A percentile compares a stretch with the other conserved stretches of the same genome.
Evolutionary conservation across 106 monocot genomes (phyloP).

Genomic region (Allium sativum): DNA sequence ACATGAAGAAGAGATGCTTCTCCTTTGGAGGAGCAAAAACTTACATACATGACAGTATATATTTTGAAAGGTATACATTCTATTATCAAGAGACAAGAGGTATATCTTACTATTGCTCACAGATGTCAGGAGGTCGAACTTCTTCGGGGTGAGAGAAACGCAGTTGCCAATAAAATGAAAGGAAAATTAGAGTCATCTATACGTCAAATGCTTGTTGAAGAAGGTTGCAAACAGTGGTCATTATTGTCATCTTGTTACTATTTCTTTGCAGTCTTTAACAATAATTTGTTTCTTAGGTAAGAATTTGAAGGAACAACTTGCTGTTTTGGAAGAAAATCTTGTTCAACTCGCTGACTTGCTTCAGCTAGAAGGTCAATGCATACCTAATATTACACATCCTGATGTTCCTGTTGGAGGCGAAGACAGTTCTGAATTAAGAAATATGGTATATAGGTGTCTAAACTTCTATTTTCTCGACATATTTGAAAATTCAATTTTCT

Average conservation of each 20-base stretch:
- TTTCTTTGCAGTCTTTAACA: not conserved
- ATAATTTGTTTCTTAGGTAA: conserved; percentile 43
- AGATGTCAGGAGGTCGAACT: conserved; percentile 99
- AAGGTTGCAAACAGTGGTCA: conserved; percentile 37
- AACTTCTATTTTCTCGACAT: not conserved
- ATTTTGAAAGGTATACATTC: no score
- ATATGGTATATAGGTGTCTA: conserved; percentile 36
- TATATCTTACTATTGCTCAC: conserved; percentile 65
- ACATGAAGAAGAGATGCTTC: no score
- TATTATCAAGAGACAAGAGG: not conserved
- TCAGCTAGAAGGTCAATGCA: conserved; percentile 83
- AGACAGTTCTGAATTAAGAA: conserved; percentile 59
- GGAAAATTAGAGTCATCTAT: conserved; percentile 67
- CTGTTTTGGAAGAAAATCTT: conserved; percentile 68
- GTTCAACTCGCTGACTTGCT: conserved; percentile 66
- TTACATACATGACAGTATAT: no score
- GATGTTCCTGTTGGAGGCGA: conserved; percentile 88
- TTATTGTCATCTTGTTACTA: not conserved
- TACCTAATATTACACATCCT: conserved; percentile 88
- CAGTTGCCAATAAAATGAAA: conserved; percentile 92
- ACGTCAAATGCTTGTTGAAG: conserved; percentile 84
- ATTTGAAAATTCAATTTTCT: not conserved
- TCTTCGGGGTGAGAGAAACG: conserved; percentile 84
- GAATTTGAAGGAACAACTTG: conserved; percentile 72
- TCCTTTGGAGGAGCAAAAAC: no score